Conservation (phyloP, 2,329 filamentous ascomycete genomes). For the Diaporthe nobilis region DNA sequence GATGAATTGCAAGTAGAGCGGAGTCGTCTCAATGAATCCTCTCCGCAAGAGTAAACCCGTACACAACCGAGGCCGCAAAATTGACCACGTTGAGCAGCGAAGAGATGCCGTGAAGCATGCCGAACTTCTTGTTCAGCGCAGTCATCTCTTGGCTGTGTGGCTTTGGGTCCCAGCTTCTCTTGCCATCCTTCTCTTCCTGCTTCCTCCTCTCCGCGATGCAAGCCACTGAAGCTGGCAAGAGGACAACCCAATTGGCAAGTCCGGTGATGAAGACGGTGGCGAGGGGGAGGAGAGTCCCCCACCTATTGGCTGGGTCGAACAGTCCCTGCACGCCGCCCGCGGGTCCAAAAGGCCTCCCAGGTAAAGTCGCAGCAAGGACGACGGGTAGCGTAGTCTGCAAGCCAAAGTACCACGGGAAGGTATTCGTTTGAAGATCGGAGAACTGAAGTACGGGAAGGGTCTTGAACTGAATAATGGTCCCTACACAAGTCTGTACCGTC, state of each 20-base stretch:
- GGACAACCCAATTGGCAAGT: constrained; percentile 76
- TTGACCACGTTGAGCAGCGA: constrained; percentile 83
- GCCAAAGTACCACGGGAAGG: constrained; percentile 91
- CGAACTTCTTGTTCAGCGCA: constrained; percentile 83
- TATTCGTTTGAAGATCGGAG: constrained; percentile 80
- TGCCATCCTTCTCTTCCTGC: constrained; percentile 91
- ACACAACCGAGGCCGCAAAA: constrained; percentile 78
- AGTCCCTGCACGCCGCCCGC: constrained; percentile 67
- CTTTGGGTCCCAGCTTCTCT: constrained; percentile 83
- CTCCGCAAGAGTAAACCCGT: constrained; percentile 81
- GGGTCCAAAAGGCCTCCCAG: constrained; percentile 67
- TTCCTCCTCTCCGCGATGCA: constrained; percentile 82
- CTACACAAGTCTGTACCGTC: constrained; percentile 76
- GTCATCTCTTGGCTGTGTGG: constrained; percentile 90
- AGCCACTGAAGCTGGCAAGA: constrained; percentile 82
- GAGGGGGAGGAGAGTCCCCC: constrained; percentile 77
- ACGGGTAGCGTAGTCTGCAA: constrained; percentile 84
- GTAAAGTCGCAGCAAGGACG: constrained; percentile 84
- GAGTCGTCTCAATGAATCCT: constrained; percentile 62
- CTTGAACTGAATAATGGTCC: constrained; percentile 81
- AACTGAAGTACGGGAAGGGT: constrained; percentile 85
- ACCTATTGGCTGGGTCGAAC: constrained; percentile 72
- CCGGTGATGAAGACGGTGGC: constrained; percentile 79
- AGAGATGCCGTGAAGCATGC: constrained; percentile 84
- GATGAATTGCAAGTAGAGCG: neutral